Evolutionary conservation across 2,329 filamentous ascomycete genomes (phyloP).

Genomic region (Rhexocercosporidium sp.): DNA sequence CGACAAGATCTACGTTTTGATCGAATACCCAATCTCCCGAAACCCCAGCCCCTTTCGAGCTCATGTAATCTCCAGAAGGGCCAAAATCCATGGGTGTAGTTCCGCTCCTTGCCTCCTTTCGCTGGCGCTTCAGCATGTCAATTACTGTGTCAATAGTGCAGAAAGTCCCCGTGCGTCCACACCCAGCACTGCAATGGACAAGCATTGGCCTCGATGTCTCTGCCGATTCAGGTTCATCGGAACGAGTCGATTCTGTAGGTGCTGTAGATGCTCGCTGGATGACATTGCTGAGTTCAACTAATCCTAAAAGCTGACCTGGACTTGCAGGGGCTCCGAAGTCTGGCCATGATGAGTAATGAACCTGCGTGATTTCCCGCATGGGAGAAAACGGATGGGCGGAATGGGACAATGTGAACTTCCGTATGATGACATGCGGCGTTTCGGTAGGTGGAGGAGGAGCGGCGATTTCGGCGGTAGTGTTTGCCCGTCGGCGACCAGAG

Average conservation of each 20-base stretch:
- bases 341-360: conserved; percentile 96
- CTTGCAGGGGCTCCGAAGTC: conserved; percentile 94
- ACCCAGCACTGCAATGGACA: conserved; percentile 95
- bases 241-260: conserved; percentile 43
- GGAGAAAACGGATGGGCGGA: conserved; percentile 78
- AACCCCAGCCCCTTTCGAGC: conserved; percentile 34
- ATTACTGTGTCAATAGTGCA: conserved; percentile 96
- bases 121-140: conserved; percentile 94
- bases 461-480: conserved; percentile 55
- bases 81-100: conserved; percentile 52
- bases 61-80: conserved; percentile 35
- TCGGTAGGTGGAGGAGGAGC: conserved; percentile 52
- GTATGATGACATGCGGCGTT: conserved; percentile 77
- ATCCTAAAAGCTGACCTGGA: conserved; percentile 80
- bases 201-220: conserved; percentile 70
- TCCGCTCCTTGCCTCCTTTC: conserved; percentile 44
- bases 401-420: conserved; percentile 86
- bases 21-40: conserved; percentile 71
- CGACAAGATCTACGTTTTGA: conserved; percentile 78
- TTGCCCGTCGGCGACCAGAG: conserved; percentile 56
- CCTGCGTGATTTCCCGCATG: conserved; percentile 89
- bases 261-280: conserved; percentile 61
- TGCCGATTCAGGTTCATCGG: conserved; percentile 64
- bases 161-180: conserved; percentile 93
- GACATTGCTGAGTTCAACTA: conserved; percentile 86